Evolutionary conservation across 2,329 filamentous ascomycete species (phyloP).

Genomic region (Aspergillus hiratsukae): DNA sequence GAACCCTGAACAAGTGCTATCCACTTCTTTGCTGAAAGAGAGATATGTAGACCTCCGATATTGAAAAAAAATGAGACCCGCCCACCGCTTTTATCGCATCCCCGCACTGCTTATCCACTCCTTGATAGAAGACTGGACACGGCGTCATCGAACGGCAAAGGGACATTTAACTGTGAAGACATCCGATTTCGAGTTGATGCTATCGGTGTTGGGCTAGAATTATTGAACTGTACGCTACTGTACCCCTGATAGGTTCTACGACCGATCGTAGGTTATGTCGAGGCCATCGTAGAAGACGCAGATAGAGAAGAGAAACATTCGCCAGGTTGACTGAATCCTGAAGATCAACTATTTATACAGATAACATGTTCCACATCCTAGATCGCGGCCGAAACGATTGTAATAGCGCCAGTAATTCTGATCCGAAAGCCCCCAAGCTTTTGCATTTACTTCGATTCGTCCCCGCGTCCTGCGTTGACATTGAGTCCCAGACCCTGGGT

Average conservation of each 20-base stretch:
- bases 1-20: not conserved
- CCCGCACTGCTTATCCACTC: not conserved
- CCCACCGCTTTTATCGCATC: not conserved
- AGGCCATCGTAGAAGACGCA: not conserved
- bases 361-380: conserved; percentile 19
- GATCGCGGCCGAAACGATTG: conserved; percentile 15
- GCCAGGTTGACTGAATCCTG: conserved; percentile 23
- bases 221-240: not conserved
- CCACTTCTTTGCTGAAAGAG: not conserved
- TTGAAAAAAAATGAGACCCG: not conserved
- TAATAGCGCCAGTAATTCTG: conserved; percentile 16
- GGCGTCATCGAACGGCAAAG: not conserved
- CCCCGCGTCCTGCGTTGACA: conserved; percentile 49
- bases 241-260: not conserved
- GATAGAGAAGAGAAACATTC: conserved; percentile 33
- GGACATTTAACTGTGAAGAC: not conserved
- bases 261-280: not conserved
- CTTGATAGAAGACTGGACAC: not conserved
- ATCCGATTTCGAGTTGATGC: not conserved
- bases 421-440: conserved; percentile 7
- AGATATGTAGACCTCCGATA: not conserved
- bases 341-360: conserved; percentile 36
- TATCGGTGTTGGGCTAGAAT: not conserved
- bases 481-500: conserved; percentile 87
- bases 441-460: conserved; percentile 29